These are phyloP conservation scores for Effrenium voratum DNA, from an alignment of 73 alveolate genomes.

Conservation along the genomic window DNA sequence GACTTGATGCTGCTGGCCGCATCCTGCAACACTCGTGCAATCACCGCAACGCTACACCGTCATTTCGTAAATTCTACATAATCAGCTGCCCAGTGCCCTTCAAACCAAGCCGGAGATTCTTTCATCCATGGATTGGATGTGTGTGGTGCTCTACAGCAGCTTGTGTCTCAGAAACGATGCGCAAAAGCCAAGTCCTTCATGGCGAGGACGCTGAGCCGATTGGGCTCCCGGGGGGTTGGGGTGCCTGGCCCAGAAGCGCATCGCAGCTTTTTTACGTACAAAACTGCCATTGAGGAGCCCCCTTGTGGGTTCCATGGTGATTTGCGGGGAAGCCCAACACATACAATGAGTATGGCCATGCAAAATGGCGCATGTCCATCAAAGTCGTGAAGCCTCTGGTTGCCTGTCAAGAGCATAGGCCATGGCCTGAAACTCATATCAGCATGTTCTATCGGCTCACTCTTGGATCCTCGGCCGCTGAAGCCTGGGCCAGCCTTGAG, in stretches of 20 bases:
- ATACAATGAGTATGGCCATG: neutral
- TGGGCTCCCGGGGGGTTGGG: constrained; percentile 55
- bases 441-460: too few relatives aligned
- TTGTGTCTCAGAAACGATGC: neutral
- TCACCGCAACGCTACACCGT: neutral
- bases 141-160: neutral
- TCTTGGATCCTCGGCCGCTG: too few relatives aligned
- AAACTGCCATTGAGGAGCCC: too few relatives aligned
- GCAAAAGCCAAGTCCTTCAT: constrained; percentile 7
- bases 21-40: neutral
- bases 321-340: too few relatives aligned
- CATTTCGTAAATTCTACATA: neutral
- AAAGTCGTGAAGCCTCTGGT: neutral
- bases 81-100: neutral
- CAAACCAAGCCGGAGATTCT: neutral
- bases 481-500: too few relatives aligned
- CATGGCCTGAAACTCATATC: neutral
- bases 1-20: neutral
- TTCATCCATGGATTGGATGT: neutral
- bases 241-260: constrained; percentile 17
- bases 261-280: neutral
- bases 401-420: constrained; percentile 9
- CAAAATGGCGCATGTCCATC: neutral
- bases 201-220: constrained; percentile 9
- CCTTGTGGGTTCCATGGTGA: too few relatives aligned